phyloP scores from a whole-genome alignment of 441 rosid genomes.

The Kokia cookei region DNA sequence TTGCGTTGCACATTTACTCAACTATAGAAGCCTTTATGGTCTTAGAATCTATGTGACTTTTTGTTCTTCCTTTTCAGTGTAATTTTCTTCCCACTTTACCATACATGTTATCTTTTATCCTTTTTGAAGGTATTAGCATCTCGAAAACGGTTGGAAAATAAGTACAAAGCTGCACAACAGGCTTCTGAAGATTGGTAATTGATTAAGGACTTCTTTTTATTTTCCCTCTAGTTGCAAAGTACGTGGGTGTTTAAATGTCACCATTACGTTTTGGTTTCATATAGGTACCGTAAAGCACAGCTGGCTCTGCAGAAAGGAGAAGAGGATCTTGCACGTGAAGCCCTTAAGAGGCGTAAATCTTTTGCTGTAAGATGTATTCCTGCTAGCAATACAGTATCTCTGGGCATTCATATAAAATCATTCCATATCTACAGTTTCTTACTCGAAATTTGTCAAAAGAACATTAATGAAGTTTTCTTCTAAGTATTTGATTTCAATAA shows the following conservation, averaged over 20 bases:
- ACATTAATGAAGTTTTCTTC: not conserved
- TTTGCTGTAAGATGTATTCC: conserved; percentile 55
- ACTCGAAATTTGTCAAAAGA: not conserved
- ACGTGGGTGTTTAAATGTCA: not conserved
- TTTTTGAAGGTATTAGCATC: conserved; percentile 78
- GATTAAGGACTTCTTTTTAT: not conserved
- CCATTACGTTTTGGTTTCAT: conserved; percentile 2
- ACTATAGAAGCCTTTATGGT: not conserved
- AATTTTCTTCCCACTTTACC: conserved; percentile 1
- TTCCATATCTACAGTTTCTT: not conserved
- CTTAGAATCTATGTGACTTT: not conserved
- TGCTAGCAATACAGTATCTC: not conserved
- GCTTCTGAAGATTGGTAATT: conserved; percentile 90
- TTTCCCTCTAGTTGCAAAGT: not conserved
- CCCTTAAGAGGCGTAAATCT: conserved; percentile 91
- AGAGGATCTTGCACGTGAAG: conserved; percentile 99
- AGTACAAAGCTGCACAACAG: conserved; percentile 78
- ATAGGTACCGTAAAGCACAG: conserved; percentile 96
- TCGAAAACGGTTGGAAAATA: conserved; percentile 89
- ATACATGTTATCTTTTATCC: not conserved
- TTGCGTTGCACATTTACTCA: not conserved
- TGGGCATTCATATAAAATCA: not conserved
- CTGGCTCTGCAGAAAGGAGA: conserved; percentile 95
- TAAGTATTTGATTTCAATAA: not conserved
- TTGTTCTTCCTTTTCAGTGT: not conserved